Evolutionary conservation across 2,329 filamentous ascomycete genomes (phyloP), one percentile per base, ranked within the genome.

Genomic region (Cercospora berteroae): DNA sequence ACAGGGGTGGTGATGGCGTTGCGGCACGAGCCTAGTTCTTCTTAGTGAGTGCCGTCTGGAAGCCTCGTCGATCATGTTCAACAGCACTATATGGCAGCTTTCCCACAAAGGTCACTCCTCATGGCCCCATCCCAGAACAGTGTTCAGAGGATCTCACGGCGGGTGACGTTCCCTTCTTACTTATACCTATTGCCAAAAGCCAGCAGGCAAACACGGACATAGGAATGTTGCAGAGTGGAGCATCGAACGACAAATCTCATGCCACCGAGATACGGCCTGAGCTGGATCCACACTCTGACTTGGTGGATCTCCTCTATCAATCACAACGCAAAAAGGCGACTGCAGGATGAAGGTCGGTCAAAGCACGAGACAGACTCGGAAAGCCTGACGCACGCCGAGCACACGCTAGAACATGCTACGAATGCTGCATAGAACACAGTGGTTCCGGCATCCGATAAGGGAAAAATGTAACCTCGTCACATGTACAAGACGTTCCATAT

Each of bases 181-280:
- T 27, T 6, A n/a, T 16, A 55, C 23, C 23, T 29, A 16, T 9
- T 55, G 23, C 48, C 48, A 27, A 16, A 12, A 6, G 23, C n/a
- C 48, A 29, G 6, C 12, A n/a, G 1, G 23, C 16, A 23, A 8
- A 23, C 5, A 2, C 12, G 48, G 48, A 13, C 23, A 25, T n/a
- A n/a, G 2, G 27, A 58, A 23, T 7, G 16, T 10, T 23, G 31
- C 31, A 6, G 18, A 36, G 55, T 58, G 55, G 55, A 58, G 55
- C 55, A 58, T 58, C 29, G 31, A 36, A 58, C 55, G 31, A 58
- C 55, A 36, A 58, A 58, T 58, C 55, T 58, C 31, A 68, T 52
- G 48, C 63, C 59, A 60, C 69, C 69, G 69, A 70, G 64, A 68
- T 69, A 64, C 62, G 63, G 65, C 63, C 65, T 60, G 60, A 52